Base-by-base conservation (phyloP, 1,284 basidiomycete species). In the Cryptococcus amylolentus region DNA sequence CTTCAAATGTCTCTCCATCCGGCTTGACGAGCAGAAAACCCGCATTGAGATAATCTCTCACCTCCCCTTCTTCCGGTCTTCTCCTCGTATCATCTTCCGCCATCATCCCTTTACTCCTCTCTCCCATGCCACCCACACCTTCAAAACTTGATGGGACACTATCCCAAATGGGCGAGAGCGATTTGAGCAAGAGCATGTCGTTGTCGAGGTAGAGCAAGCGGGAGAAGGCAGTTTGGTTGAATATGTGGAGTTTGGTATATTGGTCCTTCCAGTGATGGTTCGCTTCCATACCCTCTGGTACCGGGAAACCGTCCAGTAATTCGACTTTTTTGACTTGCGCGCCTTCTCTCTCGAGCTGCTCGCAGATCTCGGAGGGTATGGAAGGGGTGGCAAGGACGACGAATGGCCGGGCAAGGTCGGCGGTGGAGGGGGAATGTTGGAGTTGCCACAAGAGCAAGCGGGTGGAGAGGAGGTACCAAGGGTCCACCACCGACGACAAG, bases 11-110 rank as follows among this genome's bases (percentile, higher is more conserved):
- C 42, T 54, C 10, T 20, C 18, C 7, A 44, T 51, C 50, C n/a
- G 62, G 62, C 16, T 45, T 47, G 7, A 64, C 28, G 31, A 64
- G 44, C 59, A 64, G 57, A n/a, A 61, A 59, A 14, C 62, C 62
- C 12, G 62, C 56, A 54, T 61, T 61, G 14, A 64, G 42, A 42
- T 61, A 58, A 28, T 52, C 46, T 20, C 41, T 54, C 40, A 45
- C 50, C 27, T 48, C 26, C 31, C 27, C 46, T 13, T 31, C 27
- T 35, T 18, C 46, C n/a, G 57, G 43, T 40, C 31, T 28, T 42
- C 43, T 18, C 18, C 52, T 43, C 37, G 40, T 39, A 49, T 58
- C 57, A 39, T 46, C 38, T 37, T 38, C 39, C n/a, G 51, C 14
- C 28, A 38, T 28, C 1, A 31, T 44, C 20, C 37, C 38, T 6